A percentile compares a stretch with the other conserved stretches of the same genome.
These are phyloP conservation scores for Brachypodium distachyon DNA, from an alignment of 202 grass and related monocot genomes.

Conservation along the genomic window DNA sequence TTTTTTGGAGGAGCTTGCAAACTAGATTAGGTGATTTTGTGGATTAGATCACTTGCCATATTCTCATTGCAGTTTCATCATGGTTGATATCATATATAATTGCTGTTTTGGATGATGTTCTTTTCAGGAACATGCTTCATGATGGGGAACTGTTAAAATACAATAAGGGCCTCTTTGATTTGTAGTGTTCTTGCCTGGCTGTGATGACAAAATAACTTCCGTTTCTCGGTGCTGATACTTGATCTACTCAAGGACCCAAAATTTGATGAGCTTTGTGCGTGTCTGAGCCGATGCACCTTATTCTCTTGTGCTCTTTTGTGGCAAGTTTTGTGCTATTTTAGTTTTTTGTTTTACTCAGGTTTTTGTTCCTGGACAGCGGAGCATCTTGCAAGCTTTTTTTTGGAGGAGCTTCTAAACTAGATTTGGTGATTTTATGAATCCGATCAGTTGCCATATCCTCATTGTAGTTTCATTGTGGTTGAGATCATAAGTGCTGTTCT, in stretches of 20 bases:
- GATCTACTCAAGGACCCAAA: slow-evolving; percentile 30
- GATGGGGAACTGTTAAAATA: not conserved
- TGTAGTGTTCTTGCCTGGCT: slow-evolving; percentile 2
- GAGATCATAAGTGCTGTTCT: not conserved
- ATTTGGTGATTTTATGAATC: not conserved
- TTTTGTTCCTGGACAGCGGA: not conserved
- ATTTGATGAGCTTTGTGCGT: slow-evolving; percentile 52
- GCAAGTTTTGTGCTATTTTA: not conserved
- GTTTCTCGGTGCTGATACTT: slow-evolving; percentile 58
- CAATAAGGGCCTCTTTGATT: not conserved
- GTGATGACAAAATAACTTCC: slow-evolving; percentile 12
- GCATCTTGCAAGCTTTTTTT: no score
- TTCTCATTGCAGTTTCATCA: not conserved
- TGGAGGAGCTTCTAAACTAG: no score
- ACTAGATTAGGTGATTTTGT: not conserved
- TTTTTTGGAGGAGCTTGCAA: no score
- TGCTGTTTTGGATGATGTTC: not conserved
- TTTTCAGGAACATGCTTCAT: not conserved
- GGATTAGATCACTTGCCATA: not conserved
- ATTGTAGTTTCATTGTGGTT: not conserved
- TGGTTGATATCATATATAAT: not conserved
- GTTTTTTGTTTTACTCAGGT: not conserved
- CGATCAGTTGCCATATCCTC: no score
- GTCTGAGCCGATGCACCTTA: slow-evolving; percentile 26
- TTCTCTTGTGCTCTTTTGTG: not conserved